Evolutionary conservation across 352 stramenopile genomes (phyloP).

Genomic region (Phytophthora ohioensis): DNA sequence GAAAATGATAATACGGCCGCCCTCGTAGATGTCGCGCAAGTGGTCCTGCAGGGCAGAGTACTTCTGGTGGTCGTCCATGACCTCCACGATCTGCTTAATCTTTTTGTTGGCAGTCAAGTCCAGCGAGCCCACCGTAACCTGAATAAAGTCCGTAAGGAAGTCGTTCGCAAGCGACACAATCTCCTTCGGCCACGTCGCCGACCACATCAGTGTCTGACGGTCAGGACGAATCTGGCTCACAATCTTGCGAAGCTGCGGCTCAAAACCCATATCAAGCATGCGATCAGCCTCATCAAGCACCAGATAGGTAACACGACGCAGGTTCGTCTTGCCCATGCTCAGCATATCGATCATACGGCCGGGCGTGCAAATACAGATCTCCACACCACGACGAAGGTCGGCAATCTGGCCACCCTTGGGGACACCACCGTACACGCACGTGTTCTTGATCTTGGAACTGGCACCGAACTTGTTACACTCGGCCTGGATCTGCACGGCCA

Average conservation of each 20-base stretch:
- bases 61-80: conserved; percentile 97
- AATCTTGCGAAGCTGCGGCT: conserved; percentile 96
- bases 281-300: conserved; percentile 99
- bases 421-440: conserved; percentile 98
- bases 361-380: conserved; percentile 94
- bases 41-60: conserved; percentile 92
- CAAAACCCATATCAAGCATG: conserved; percentile 97
- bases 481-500: conserved; percentile 99
- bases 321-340: conserved; percentile 95
- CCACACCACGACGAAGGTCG: conserved; percentile 83
- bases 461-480: conserved; percentile 99
- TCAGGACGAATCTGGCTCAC: conserved; percentile 97
- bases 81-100: conserved; percentile 98
- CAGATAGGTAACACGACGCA: conserved; percentile 98
- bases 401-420: conserved; percentile 94
- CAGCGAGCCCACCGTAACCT: conserved; percentile 95
- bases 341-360: conserved; percentile 99
- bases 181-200: conserved; percentile 98
- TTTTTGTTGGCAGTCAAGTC: conserved; percentile 98
- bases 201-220: conserved; percentile 99
- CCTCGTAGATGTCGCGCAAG: conserved; percentile 89
- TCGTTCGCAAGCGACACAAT: conserved; percentile 97
- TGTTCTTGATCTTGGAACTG: conserved; percentile 99
- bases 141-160: conserved; percentile 98
- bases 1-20: conserved; percentile 98